Evolutionary conservation across 2,329 filamentous ascomycete genomes (phyloP).

Genomic region (Xylariaceae sp.): DNA sequence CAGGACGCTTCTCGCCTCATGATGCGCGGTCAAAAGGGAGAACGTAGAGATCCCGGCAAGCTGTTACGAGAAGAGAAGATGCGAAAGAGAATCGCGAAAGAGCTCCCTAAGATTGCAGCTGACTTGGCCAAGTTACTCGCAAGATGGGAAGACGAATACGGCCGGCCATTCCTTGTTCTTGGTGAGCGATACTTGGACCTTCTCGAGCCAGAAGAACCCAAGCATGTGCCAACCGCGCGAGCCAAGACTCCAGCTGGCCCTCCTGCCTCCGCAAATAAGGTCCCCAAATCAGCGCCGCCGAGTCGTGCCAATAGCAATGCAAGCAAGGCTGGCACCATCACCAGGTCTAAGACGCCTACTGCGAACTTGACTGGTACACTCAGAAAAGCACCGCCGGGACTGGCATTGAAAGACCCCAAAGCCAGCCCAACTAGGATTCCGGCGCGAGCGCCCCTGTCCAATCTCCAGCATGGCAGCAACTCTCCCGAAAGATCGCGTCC

Average conservation of each 20-base stretch:
- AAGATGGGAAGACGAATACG: conserved; percentile 90
- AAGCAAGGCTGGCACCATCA: conserved; percentile 31
- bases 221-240: conserved; percentile 56
- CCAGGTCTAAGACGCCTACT: conserved; percentile 52
- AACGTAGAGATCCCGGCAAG: conserved; percentile 91
- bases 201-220: conserved; percentile 61
- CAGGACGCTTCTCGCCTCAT: conserved; percentile 93
- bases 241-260: conserved; percentile 72
- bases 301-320: conserved; percentile 34
- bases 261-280: conserved; percentile 42
- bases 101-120: conserved; percentile 83
- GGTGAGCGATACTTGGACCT: conserved; percentile 87
- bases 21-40: conserved; percentile 86
- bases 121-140: conserved; percentile 82
- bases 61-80: conserved; percentile 95
- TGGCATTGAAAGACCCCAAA: conserved; percentile 27
- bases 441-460: conserved; percentile 64
- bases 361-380: conserved; percentile 29
- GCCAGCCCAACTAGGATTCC: conserved; percentile 66
- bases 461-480: conserved; percentile 67
- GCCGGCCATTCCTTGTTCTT: conserved; percentile 86
- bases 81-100: conserved; percentile 94
- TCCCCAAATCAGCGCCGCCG: conserved; percentile 30
- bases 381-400: conserved; percentile 27
- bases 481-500: conserved; percentile 68